Conservation (phyloP, 202 grass and related monocot genomes). For the Brachypodium distachyon region DNA sequence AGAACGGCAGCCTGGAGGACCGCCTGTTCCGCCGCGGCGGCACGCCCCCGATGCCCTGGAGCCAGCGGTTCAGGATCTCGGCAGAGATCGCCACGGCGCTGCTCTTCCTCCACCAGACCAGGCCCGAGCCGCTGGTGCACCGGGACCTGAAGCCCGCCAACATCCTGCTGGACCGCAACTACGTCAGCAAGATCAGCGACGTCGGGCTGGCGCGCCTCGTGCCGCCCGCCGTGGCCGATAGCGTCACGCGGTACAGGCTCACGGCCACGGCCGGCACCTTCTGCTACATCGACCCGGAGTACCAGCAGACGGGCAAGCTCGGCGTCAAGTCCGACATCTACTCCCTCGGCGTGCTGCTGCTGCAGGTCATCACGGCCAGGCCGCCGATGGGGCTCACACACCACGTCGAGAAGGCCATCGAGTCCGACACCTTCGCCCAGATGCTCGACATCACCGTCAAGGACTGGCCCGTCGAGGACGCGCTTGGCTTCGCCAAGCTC, state of each 20-base stretch:
- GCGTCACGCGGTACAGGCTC: constrained; percentile 77
- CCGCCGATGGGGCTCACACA: constrained; percentile 85
- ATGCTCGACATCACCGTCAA: constrained; percentile 67
- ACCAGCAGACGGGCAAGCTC: constrained; percentile 90
- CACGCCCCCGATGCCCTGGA: constrained; percentile 59
- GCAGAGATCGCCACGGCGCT: constrained; percentile 72
- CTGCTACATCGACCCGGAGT: constrained; percentile 98
- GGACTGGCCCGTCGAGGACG: constrained; percentile 87
- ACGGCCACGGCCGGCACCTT: constrained; percentile 90
- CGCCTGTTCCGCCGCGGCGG: constrained; percentile 58
- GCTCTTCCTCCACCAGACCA: constrained; percentile 87
- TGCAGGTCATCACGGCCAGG: constrained; percentile 71
- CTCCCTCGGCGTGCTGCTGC: constrained; percentile 86
- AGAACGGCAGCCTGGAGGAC: constrained; percentile 87
- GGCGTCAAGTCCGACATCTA: constrained; percentile 95
- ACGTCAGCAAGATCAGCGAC: constrained; percentile 95
- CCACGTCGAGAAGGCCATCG: constrained; percentile 84
- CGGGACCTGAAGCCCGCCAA: constrained; percentile 88
- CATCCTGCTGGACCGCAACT: constrained; percentile 96
- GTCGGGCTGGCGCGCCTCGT: constrained; percentile 82
- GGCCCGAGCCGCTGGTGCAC: constrained; percentile 90
- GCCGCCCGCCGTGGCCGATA: constrained; percentile 67
- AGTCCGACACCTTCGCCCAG: constrained; percentile 50
- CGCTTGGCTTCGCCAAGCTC: constrained; percentile 58
- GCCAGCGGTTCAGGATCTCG: constrained; percentile 59